Conservation (phyloP, 495 filamentous ascomycete species). For the Penicillium cosmopolitanum region DNA sequence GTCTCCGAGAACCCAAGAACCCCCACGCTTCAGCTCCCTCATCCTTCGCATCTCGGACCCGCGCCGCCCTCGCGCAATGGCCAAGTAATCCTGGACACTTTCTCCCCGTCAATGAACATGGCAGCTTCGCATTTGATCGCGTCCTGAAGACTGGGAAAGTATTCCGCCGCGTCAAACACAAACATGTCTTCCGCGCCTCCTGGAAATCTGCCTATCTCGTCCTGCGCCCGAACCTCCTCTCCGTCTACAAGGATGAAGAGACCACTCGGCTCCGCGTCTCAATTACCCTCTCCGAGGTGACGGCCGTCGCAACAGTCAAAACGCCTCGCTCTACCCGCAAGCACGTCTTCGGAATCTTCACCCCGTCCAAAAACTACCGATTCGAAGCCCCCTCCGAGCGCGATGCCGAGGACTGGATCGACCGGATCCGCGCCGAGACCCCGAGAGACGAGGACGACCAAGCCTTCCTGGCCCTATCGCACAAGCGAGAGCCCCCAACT, state of each 20-base stretch:
- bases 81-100: slow-evolving; percentile 65
- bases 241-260: slow-evolving; percentile 90
- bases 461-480: slow-evolving; percentile 61
- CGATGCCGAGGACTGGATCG: slow-evolving; percentile 87
- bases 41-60: slow-evolving; percentile 20
- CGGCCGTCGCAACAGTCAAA: slow-evolving; percentile 84
- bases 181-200: slow-evolving; percentile 72
- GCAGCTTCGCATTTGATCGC: slow-evolving; percentile 91
- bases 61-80: slow-evolving; percentile 41
- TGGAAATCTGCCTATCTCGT: slow-evolving; percentile 94
- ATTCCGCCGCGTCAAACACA: slow-evolving; percentile 86
- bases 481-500: slow-evolving; percentile 46
- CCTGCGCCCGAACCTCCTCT: slow-evolving; percentile 89
- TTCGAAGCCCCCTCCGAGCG: slow-evolving; percentile 72
- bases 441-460: slow-evolving; percentile 86
- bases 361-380: slow-evolving; percentile 87
- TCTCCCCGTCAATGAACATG: slow-evolving; percentile 89
- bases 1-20: slow-evolving; percentile 27
- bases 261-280: slow-evolving; percentile 88
- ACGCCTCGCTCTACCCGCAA: slow-evolving; percentile 80
- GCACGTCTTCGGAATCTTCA: slow-evolving; percentile 91
- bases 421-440: slow-evolving; percentile 76
- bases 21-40: slow-evolving; percentile 36
- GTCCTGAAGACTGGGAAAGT: slow-evolving; percentile 88
- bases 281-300: slow-evolving; percentile 85